A percentile compares a stretch with the other conserved stretches of the same genome.
Evolutionary conservation across 192 early-diverging fungal genomes (phyloP).

Genomic region (Podila clonocystis): DNA sequence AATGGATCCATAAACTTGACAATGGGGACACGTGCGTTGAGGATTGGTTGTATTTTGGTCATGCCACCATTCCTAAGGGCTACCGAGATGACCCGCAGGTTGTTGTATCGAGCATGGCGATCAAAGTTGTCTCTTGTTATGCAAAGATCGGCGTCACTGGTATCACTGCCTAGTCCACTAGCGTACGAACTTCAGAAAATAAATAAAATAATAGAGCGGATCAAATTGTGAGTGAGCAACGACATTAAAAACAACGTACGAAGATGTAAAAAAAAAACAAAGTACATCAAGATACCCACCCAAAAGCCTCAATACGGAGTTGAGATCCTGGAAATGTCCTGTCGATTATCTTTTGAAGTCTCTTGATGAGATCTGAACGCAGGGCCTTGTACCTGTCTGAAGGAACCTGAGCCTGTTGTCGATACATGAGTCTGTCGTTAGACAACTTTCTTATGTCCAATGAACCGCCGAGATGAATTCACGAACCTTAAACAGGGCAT

Average conservation of each 20-base stretch:
- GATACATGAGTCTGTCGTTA: not conserved
- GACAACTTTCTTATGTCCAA: too few relatives aligned
- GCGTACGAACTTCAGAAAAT: conserved; percentile 23
- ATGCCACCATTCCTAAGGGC: conserved; percentile 41
- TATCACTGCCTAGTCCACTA: conserved; percentile 38
- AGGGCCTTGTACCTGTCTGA: conserved; percentile 2
- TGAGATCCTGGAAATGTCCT: not conserved
- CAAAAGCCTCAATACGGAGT: conserved; percentile 31
- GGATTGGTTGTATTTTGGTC: conserved; percentile 34
- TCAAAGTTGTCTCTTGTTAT: conserved; percentile 25
- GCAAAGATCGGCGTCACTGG: conserved; percentile 44
- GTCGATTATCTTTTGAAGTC: conserved; percentile 22
- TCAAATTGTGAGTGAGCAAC: not conserved
- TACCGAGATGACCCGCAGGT: conserved; percentile 18
- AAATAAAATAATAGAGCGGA: not conserved
- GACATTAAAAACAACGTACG: not conserved
- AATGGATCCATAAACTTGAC: conserved; percentile 50
- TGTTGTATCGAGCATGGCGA: conserved; percentile 9
- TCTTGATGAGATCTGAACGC: conserved; percentile 13
- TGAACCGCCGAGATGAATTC: too few relatives aligned
- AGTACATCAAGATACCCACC: conserved; percentile 1
- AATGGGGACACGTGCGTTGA: conserved; percentile 45
- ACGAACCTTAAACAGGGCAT: not conserved
- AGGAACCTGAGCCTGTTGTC: conserved; percentile 12
- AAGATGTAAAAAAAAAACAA: not conserved